Evolutionary conservation across 352 stramenopile genomes (phyloP).

Genomic region (Pythium rishiriense): DNA sequence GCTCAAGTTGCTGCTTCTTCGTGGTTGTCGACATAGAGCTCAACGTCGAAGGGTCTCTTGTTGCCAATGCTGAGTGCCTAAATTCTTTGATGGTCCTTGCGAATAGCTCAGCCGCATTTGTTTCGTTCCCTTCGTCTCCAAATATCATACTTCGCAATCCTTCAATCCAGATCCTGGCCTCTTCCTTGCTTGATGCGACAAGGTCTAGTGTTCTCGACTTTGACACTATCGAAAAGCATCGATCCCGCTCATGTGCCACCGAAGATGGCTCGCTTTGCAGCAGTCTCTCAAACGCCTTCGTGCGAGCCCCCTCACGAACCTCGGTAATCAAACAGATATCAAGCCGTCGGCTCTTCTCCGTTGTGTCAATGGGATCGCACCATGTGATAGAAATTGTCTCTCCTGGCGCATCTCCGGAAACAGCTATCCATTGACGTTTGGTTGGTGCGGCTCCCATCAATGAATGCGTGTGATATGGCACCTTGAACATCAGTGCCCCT

Average conservation of each 20-base stretch:
- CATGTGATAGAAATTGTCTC: conserved; percentile 59
- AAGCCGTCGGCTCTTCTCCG: conserved; percentile 42
- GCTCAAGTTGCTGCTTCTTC: conserved; percentile 43
- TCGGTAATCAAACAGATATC: conserved; percentile 55
- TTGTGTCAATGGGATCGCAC: conserved; percentile 57
- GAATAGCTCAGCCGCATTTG: conserved; percentile 19
- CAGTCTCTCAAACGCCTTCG: conserved; percentile 61
- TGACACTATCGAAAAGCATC: conserved; percentile 74
- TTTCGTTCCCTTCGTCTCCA: conserved; percentile 7
- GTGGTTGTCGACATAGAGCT: conserved; percentile 19
- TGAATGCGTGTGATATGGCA: conserved; percentile 66
- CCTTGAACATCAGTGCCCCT: conserved; percentile 75
- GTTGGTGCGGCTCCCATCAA: conserved; percentile 34
- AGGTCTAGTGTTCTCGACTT: conserved; percentile 67
- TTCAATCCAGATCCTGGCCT: conserved; percentile 60
- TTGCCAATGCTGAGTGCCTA: conserved; percentile 41
- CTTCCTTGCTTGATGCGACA: conserved; percentile 78
- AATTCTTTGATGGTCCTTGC: conserved; percentile 51
- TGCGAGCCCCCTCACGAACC: conserved; percentile 54
- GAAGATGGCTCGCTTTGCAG: conserved; percentile 39
- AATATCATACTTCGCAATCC: conserved; percentile 50
- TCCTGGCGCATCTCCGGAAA: conserved; percentile 24
- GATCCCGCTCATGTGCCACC: conserved; percentile 44
- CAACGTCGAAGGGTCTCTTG: conserved; percentile 19
- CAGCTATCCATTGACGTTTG: conserved; percentile 66